Base-by-base conservation (phyloP, 306 rosid genomes). In the Cicer chorassanicum region DNA sequence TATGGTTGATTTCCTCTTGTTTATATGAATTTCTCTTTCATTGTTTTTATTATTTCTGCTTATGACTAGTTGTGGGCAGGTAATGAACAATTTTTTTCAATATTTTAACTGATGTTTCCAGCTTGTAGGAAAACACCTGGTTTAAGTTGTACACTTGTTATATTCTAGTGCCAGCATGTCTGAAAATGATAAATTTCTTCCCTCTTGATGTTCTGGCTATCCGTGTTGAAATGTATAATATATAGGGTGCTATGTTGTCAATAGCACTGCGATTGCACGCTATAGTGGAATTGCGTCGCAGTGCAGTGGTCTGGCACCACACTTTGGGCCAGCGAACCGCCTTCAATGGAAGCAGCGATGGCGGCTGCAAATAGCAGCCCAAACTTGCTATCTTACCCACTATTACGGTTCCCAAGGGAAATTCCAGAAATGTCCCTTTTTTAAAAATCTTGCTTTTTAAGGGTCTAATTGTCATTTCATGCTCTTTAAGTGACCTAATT, bases 121-220 rank as follows among this genome's bases (percentile, higher is more conserved):
- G 7, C 18, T 43, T 15, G 51, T 42, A 6, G 38, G 70, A 16
- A 42, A 65, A 65, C 0, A 42, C 51, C 9, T 39, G n/a, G 18
- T 42, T 70, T 18, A 41, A 71, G 75, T 41, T 59, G 9, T 65
- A 18, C 44, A 15, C 68, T 43, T 70, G 46, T 21, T 76, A 55
- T 68, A 19, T 72, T 83, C 12, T 71, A 62, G 72, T 70, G 14
- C 51, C 44, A 65, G 16, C 7, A 44, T 79, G 41, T 65, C 63
- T 53, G 63, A 64, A 71, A 76, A 45, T 59, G 24, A 50, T 4
- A 51, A 60, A 14, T 72, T 71, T 54, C 13, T 75, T 41, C 16
- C 68, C 76, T 68, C 21, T 49, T 14, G 40, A 13, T 50, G 41
- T 49, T 45, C 9, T 45, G 45, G 59, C 57, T 44, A 36, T 66